Conservation (phyloP, 495 filamentous ascomycete genomes). For the Pseudevernia furfuracea region DNA sequence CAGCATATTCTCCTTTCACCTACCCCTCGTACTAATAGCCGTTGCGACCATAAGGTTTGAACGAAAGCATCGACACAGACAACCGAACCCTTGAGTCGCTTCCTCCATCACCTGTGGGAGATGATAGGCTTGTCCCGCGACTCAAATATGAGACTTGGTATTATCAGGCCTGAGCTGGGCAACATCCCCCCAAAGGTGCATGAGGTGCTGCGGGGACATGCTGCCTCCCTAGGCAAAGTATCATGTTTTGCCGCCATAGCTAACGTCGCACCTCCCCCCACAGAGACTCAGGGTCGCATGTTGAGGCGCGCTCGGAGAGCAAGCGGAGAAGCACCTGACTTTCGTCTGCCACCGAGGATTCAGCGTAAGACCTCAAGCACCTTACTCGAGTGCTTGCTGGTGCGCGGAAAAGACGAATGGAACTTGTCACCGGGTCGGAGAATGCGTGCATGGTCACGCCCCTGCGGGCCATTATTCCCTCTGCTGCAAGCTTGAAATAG, state of each 20-base stretch:
- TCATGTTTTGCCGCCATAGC: neutral
- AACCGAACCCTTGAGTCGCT: neutral
- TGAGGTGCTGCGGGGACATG: neutral
- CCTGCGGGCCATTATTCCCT: neutral
- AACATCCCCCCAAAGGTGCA: neutral
- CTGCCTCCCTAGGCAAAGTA: neutral
- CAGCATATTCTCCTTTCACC: neutral
- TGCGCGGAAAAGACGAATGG: neutral
- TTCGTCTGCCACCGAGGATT: neutral
- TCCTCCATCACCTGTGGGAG: neutral
- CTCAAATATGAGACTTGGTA: neutral
- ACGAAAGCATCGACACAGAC: neutral
- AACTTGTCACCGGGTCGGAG: neutral
- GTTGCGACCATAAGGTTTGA: neutral
- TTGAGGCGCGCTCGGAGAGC: neutral
- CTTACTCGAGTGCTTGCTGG: neutral
- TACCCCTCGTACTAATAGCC: neutral
- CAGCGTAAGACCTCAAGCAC: no score
- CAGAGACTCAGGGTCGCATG: neutral
- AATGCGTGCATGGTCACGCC: neutral
- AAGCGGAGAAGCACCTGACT: neutral
- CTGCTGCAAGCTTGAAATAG: neutral
- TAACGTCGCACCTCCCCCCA: neutral
- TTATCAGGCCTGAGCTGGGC: neutral
- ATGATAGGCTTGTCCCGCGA: neutral